Evolutionary conservation across 768 basidiomycete genomes (phyloP).

Genomic region (Suillus placidus): DNA sequence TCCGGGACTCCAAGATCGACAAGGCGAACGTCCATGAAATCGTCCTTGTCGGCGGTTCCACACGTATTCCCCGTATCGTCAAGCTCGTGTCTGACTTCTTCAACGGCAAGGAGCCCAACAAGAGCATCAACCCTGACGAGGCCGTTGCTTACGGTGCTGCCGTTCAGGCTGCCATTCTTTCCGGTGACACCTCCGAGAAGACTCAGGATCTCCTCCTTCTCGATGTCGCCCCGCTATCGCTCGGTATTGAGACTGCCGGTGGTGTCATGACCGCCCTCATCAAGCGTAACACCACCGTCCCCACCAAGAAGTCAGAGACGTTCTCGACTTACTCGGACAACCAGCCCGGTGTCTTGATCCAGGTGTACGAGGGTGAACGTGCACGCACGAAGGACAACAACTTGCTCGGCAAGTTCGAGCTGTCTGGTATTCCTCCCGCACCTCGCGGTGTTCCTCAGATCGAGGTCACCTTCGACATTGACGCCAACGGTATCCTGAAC

Average conservation of each 20-base stretch:
- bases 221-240: slow-evolving; percentile 88
- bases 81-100: slow-evolving; percentile 99
- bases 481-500: slow-evolving; percentile 95
- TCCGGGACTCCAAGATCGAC: slow-evolving; percentile 98
- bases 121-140: slow-evolving; percentile 99
- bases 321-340: slow-evolving; percentile 99
- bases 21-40: slow-evolving; percentile 96
- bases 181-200: slow-evolving; percentile 97
- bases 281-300: slow-evolving; percentile 98
- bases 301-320: slow-evolving; percentile 97
- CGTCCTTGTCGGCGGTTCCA: slow-evolving; percentile 96
- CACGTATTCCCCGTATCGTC: slow-evolving; percentile 96
- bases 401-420: slow-evolving; percentile 96
- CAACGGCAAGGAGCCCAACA: slow-evolving; percentile 98
- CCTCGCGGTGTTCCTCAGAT: slow-evolving; percentile 98
- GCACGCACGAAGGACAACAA: slow-evolving; percentile 99
- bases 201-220: slow-evolving; percentile 95
- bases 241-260: slow-evolving; percentile 98
- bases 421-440: slow-evolving; percentile 93
- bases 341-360: slow-evolving; percentile 97
- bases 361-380: slow-evolving; percentile 98
- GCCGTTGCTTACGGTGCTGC: slow-evolving; percentile 99
- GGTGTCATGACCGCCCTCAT: slow-evolving; percentile 99
- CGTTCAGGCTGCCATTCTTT: slow-evolving; percentile 96
- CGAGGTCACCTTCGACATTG: slow-evolving; percentile 98